Evolutionary conservation across 768 basidiomycete species (phyloP).

Genomic region (Fomitopsis pulvina): DNA sequence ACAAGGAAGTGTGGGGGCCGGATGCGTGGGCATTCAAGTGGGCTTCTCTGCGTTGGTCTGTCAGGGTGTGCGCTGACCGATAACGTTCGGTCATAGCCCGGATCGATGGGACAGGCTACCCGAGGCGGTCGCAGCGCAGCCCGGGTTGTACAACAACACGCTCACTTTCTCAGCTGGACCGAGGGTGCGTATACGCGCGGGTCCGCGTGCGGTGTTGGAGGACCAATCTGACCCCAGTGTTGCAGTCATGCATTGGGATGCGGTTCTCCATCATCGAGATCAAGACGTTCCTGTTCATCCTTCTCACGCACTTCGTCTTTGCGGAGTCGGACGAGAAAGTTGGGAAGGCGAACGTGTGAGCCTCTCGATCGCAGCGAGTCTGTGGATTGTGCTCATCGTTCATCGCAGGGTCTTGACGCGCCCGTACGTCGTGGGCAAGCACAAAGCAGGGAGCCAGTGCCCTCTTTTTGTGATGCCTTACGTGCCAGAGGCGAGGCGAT

Average conservation of each 20-base stretch:
- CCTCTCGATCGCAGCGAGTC: not conserved
- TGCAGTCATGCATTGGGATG: conserved; percentile 78
- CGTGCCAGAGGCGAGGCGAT: conserved; percentile 4
- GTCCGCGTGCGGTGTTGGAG: not conserved
- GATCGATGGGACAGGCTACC: conserved; percentile 79
- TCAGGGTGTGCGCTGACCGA: not conserved
- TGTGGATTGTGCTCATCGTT: not conserved
- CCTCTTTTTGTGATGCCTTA: conserved; percentile 22
- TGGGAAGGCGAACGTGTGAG: conserved; percentile 64
- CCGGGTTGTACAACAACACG: conserved; percentile 66
- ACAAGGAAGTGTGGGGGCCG: conserved; percentile 72
- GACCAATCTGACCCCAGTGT: no score
- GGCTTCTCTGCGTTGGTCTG: conserved; percentile 4
- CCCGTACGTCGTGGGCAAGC: conserved; percentile 24
- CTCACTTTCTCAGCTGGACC: conserved; percentile 80
- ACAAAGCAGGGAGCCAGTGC: conserved; percentile 23
- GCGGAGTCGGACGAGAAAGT: conserved; percentile 73
- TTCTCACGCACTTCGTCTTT: conserved; percentile 67
- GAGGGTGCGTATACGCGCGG: conserved; percentile 48
- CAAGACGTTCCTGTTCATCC: conserved; percentile 66
- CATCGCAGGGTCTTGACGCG: conserved; percentile 16
- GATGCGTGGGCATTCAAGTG: conserved; percentile 81
- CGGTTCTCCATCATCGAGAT: conserved; percentile 82
- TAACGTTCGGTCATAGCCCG: conserved; percentile 39
- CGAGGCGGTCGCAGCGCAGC: conserved; percentile 55